Percentiles rank a stretch among this genome's conserved stretches.
phyloP scores from a whole-genome alignment of 441 rosid species.

The Gossypium lobatum region DNA sequence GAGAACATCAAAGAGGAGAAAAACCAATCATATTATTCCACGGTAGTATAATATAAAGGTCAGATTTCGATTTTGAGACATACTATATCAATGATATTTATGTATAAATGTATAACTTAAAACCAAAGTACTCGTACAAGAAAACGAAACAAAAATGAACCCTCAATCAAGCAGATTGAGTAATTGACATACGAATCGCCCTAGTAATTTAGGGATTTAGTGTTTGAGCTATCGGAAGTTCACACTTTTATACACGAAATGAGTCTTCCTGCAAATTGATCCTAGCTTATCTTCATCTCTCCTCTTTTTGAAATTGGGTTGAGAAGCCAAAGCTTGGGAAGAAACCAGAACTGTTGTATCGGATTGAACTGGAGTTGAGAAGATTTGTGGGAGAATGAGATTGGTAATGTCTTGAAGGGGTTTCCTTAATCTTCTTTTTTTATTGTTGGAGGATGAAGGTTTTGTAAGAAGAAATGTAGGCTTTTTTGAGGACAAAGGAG shows the following conservation, averaged over 20 bases:
- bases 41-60: background rate
- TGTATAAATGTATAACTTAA: background rate
- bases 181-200: background rate
- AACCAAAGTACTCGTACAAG: background rate
- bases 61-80: background rate
- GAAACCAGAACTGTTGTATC: background rate
- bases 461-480: background rate
- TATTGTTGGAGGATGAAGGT: background rate
- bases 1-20: background rate
- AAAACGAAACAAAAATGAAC: background rate
- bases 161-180: slow-evolving; percentile 11
- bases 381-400: slow-evolving; percentile 11
- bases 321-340: slow-evolving; percentile 10
- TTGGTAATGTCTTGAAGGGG: slow-evolving; percentile 41
- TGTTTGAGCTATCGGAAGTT: slow-evolving; percentile 25
- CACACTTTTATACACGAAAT: slow-evolving; percentile 12
- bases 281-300: slow-evolving; percentile 8
- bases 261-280: slow-evolving; percentile 17
- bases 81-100: background rate
- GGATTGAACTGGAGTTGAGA: slow-evolving; percentile 7
- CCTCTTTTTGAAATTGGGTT: slow-evolving; percentile 20
- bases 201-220: background rate
- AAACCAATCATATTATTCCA: background rate
- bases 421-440: slow-evolving; percentile 16
- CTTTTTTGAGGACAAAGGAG: slow-evolving; percentile 19